Base-by-base conservation (phyloP, 1,284 basidiomycete genomes). In the Puccinia polysora region DNA sequence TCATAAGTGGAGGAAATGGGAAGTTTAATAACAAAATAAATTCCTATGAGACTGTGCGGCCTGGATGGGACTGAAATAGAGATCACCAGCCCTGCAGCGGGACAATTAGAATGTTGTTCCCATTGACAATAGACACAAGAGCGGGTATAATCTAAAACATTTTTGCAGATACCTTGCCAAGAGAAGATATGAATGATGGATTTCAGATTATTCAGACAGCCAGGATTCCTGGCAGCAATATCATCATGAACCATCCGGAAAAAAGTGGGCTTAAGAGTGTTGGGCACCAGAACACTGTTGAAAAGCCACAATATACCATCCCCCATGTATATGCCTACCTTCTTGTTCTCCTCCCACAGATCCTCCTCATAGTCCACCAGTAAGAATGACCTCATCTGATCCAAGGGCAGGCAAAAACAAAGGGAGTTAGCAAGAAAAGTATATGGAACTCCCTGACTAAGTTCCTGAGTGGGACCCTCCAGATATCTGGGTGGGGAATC, bases 11-110 rank as follows among this genome's bases (percentile, higher is more conserved):
- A 7, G 40, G 43, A 50, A 10, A 47, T 47, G 7, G 62, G 62
- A 47, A 64, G 45, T 49, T 64, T 45, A 3, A 64, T 43, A 12
- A 64, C 49, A n/a, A 14, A 30, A 25, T 47, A 10, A n/a, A 64
- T 64, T 5, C 62, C 62, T 23, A 64, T 64, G 6, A 20, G 15
- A 28, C n/a, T 23, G 20, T 43, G 49, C 8, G 62, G 62, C 28
- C 62, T 15, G 32, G 8, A 7, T 32, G 38, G 38, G 18, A 49
- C 28, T 7, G 38, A 18, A 20, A 28, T 15, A n/a, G 38, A 43
- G 12, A 25, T 5, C 7, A 34, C 10, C 8, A 6, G 20, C 14
- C 62, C 7, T 18, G 18, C 10, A 23, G 20, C 7, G 8, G 8
- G 8, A 8, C 8, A 18, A 43, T 8, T 18, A 43, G 40, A 43